A percentile compares a stretch with the other conserved stretches of the same genome.
Conservation (phyloP, 768 basidiomycete species). For the Arthromyces matolae region DNA sequence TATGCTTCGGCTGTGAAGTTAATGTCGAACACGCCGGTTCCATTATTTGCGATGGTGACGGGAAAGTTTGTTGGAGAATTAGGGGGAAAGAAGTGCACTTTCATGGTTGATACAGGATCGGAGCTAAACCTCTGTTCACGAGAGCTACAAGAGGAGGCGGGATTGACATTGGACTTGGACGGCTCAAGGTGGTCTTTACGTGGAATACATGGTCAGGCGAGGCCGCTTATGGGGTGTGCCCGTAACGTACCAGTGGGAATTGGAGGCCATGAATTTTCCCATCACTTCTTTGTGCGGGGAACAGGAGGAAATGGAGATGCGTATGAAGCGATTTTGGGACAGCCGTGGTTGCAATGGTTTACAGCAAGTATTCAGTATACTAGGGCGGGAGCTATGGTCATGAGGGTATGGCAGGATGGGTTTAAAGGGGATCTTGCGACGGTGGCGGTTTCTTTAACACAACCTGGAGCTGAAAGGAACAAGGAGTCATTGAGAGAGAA, state of each 20-base stretch:
- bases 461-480: not conserved
- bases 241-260: constrained; percentile 16
- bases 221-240: constrained; percentile 15
- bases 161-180: no score
- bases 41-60: constrained; percentile 12
- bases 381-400: constrained; percentile 9
- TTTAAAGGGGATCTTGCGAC: constrained; percentile 6
- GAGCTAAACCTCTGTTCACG: constrained; percentile 19
- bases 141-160: no score
- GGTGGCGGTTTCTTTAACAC: constrained; percentile 8
- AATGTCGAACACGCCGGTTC: not conserved
- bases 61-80: constrained; percentile 10
- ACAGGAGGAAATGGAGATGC: constrained; percentile 2
- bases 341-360: constrained; percentile 23
- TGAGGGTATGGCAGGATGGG: constrained; percentile 18
- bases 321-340: constrained; percentile 20
- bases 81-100: constrained; percentile 7
- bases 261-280: constrained; percentile 19
- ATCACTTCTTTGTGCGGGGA: constrained; percentile 23
- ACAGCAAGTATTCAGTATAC: constrained; percentile 12
- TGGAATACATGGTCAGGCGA: constrained; percentile 18
- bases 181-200: constrained; percentile 23
- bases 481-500: not conserved
- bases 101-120: constrained; percentile 21
- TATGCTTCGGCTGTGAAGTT: constrained; percentile 6